These are phyloP conservation scores for Thielaviopsis euricoi DNA, from an alignment of 2,329 filamentous ascomycete species.

Conservation along the genomic window DNA sequence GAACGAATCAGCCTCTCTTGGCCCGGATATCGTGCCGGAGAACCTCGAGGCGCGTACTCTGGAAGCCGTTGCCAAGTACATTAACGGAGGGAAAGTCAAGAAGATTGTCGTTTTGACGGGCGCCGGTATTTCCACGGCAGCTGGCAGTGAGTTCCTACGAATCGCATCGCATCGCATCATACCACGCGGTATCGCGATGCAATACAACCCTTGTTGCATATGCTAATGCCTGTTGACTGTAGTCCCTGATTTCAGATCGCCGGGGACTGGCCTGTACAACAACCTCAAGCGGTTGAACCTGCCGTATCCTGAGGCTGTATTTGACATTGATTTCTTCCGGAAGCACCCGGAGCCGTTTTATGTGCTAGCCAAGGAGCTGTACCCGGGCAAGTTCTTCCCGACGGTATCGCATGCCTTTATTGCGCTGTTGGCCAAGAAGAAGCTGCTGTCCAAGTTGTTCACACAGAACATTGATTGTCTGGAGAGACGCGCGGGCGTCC, in stretches of 20 bases:
- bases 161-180: too few relatives aligned
- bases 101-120: constrained; percentile 80
- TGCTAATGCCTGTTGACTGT: constrained; percentile 18
- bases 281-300: constrained; percentile 77
- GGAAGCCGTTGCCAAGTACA: constrained; percentile 61
- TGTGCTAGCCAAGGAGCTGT: constrained; percentile 75
- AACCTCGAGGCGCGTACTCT: constrained; percentile 55
- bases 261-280: constrained; percentile 82
- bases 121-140: constrained; percentile 69
- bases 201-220: not conserved
- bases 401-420: constrained; percentile 88
- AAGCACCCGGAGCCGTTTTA: constrained; percentile 81
- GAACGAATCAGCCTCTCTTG: constrained; percentile 51
- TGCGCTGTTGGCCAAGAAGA: constrained; percentile 61
- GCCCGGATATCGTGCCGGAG: constrained; percentile 43
- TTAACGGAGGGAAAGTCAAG: constrained; percentile 49
- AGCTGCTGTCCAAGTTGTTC: constrained; percentile 68
- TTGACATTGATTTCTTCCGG: constrained; percentile 82
- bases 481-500: constrained; percentile 73
- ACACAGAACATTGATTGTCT: constrained; percentile 97
- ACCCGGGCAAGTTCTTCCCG: constrained; percentile 75
- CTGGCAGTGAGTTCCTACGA: constrained; percentile 34
- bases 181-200: too few relatives aligned
- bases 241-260: constrained; percentile 90
- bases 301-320: constrained; percentile 81